phyloP scores from a whole-genome alignment of 345 rosid species.

The Sisymbrium altissimum region DNA sequence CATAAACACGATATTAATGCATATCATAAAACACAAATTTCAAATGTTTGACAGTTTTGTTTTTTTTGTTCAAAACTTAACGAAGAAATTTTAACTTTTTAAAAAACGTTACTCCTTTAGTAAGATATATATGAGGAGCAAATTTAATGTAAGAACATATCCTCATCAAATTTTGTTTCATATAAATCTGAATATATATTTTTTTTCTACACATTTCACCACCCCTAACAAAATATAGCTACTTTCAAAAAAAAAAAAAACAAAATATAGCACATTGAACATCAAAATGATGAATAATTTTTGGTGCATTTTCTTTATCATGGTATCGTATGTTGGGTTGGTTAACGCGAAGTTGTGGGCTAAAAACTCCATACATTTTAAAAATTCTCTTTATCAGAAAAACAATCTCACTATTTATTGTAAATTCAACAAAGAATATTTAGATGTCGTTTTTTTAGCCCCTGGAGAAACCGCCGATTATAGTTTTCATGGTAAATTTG shows the following conservation, averaged over 20 bases:
- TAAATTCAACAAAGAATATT: neutral
- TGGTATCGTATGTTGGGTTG: neutral
- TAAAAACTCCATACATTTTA: neutral
- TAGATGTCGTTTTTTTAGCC: neutral
- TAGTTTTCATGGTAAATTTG: neutral
- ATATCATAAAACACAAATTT: neutral
- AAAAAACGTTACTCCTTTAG: too few relatives aligned
- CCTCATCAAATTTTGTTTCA: neutral
- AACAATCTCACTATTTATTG: neutral
- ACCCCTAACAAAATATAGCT: neutral
- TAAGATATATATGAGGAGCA: neutral
- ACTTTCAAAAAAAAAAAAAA: too few relatives aligned
- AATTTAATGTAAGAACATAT: neutral
- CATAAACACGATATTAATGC: neutral
- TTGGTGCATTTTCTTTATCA: neutral
- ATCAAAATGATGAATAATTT: neutral
- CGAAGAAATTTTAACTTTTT: too few relatives aligned
- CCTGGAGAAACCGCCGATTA: neutral
- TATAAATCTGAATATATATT: too few relatives aligned
- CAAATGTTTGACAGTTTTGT: too few relatives aligned
- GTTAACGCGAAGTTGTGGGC: neutral
- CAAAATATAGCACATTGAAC: neutral
- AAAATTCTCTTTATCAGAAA: neutral
- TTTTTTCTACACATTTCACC: too few relatives aligned
- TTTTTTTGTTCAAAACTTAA: neutral